Conservation (phyloP, 768 basidiomycete genomes). For the Rhizopogon vulgaris region DNA sequence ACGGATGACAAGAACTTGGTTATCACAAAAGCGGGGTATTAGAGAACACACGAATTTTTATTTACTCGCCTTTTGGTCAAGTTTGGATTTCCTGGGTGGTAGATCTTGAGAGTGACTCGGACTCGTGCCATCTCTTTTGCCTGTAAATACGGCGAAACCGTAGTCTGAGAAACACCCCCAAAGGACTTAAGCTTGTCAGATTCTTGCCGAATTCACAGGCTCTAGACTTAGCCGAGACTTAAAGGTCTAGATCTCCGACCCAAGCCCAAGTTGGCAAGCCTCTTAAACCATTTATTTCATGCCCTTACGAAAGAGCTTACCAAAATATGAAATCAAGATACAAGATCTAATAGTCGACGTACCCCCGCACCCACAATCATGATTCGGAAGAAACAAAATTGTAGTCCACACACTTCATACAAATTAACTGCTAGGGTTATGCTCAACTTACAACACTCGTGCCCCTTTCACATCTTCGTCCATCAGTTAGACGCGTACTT, state of each 20-base stretch:
- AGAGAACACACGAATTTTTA: background rate
- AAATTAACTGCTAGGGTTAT: conserved; percentile 2
- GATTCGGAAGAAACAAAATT: background rate
- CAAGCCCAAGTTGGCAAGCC: background rate
- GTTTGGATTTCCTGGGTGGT: conserved; percentile 1
- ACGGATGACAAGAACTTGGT: background rate
- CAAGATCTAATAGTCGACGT: background rate
- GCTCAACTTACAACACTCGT: conserved; percentile 7
- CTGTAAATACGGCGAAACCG: conserved; percentile 11
- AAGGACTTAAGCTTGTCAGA: conserved; percentile 3
- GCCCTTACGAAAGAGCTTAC: conserved; percentile 1
- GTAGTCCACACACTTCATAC: conserved; percentile 2
- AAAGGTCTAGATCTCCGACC: conserved; percentile 4
- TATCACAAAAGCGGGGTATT: conserved; percentile 4
- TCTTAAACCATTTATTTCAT: background rate
- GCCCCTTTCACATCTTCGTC: background rate
- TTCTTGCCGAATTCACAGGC: conserved; percentile 12
- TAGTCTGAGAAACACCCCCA: conserved; percentile 4
- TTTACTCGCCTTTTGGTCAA: background rate
- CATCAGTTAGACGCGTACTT: conserved; percentile 56
- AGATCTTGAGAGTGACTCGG: conserved; percentile 1
- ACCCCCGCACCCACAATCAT: background rate
- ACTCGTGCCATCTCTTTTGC: conserved; percentile 3
- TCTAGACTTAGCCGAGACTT: conserved; percentile 21
- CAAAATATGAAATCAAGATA: conserved; percentile 1